A percentile compares a stretch with the other conserved stretches of the same genome.
Conservation (phyloP, 129 eudicot genomes). For the Silybum marianum region DNA sequence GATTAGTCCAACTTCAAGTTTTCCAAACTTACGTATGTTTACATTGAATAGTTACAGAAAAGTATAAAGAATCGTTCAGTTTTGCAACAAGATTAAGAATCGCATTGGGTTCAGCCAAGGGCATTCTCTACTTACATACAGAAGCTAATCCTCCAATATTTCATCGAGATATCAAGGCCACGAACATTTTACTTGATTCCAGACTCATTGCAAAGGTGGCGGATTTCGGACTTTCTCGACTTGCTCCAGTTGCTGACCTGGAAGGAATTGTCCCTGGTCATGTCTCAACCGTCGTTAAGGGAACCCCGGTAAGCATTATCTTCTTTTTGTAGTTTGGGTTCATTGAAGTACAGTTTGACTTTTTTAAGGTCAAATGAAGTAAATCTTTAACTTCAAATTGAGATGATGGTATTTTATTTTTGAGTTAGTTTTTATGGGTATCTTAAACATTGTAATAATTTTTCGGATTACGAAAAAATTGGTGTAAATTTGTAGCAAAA, state of each 20-base stretch:
- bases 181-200: conserved; percentile 73
- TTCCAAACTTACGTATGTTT: background rate
- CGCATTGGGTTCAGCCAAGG: conserved; percentile 79
- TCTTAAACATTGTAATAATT: background rate
- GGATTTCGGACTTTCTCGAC: conserved; percentile 88
- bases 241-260: conserved; percentile 80
- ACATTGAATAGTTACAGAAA: conserved; percentile 44
- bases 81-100: conserved; percentile 63
- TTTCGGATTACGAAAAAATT: background rate
- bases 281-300: conserved; percentile 90
- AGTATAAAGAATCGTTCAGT: conserved; percentile 54
- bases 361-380: conserved; percentile 21
- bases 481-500: background rate
- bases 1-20: background rate
- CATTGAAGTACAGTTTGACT: conserved; percentile 12
- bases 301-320: conserved; percentile 71
- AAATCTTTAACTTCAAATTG: conserved; percentile 12
- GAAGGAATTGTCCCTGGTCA: conserved; percentile 73
- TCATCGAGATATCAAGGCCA: conserved; percentile 94
- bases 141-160: conserved; percentile 97
- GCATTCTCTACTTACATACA: conserved; percentile 81
- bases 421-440: background rate
- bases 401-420: background rate
- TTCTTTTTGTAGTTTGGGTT: background rate
- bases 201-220: conserved; percentile 75